A percentile compares a stretch with the other conserved stretches of the same genome.
Conservation (phyloP, 768 basidiomycete genomes). For the Mrakia frigida region DNA sequence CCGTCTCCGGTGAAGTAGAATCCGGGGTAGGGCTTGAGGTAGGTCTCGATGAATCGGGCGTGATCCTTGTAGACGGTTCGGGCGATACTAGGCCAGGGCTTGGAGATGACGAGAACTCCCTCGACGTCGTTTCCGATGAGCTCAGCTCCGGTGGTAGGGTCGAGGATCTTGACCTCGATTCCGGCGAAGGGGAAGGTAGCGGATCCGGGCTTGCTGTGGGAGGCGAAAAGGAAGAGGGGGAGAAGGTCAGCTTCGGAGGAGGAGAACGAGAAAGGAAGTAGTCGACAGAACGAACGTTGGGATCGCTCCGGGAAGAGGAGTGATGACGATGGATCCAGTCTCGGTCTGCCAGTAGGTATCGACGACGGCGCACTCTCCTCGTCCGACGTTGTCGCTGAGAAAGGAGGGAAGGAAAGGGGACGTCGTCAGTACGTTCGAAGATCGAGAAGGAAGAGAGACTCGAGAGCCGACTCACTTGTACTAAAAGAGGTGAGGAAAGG, state of each 20-base stretch:
- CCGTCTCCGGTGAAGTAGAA: constrained; percentile 91
- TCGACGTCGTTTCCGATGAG: constrained; percentile 77
- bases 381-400: constrained; percentile 90
- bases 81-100: constrained; percentile 93
- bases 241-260: neutral
- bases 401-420: neutral
- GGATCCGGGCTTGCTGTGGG: constrained; percentile 68
- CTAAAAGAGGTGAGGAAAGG: too few species aligned
- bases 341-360: constrained; percentile 98
- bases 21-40: constrained; percentile 54
- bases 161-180: constrained; percentile 79
- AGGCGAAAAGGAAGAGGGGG: neutral
- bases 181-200: constrained; percentile 99
- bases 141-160: constrained; percentile 58
- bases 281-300: constrained; percentile 51
- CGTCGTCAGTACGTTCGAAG: neutral
- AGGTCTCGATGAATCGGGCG: constrained; percentile 71
- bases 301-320: constrained; percentile 92
- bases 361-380: constrained; percentile 80
- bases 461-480: neutral
- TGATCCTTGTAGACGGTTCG: constrained; percentile 89
- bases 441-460: neutral
- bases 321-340: constrained; percentile 91
- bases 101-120: constrained; percentile 78
- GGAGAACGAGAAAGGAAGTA: neutral